Conservation (phyloP, 768 basidiomycete species). For the Panaeolus papilionaceus region DNA sequence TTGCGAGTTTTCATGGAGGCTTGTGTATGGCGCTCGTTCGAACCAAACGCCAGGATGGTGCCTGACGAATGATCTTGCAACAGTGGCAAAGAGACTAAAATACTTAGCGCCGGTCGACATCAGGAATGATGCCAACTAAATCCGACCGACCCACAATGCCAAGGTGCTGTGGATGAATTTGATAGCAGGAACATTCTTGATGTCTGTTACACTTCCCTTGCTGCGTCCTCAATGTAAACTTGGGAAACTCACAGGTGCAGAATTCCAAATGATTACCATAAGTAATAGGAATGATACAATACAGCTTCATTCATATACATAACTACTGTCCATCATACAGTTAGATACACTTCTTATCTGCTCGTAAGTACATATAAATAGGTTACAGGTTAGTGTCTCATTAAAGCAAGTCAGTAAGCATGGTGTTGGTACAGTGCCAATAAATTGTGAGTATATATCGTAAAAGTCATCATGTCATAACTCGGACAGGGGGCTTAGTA, state of each 20-base stretch:
- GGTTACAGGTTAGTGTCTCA: no score
- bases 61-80: not conserved
- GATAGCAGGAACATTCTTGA: not conserved
- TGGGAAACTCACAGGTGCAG: not conserved
- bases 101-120: not conserved
- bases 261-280: no score
- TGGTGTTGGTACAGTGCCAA: not conserved
- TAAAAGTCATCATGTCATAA: not conserved
- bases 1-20: no score
- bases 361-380: no score
- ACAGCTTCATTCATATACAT: no score
- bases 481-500: not conserved
- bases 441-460: not conserved
- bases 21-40: not conserved
- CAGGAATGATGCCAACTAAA: not conserved
- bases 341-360: no score
- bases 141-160: not conserved
- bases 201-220: no score
- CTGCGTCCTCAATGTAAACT: not conserved
- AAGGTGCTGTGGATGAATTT: no score
- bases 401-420: not conserved
- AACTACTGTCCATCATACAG: no score
- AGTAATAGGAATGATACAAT: no score
- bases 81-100: not conserved
- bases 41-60: not conserved